Percentiles rank a stretch among this genome's conserved stretches.
These are phyloP conservation scores for Chlorella sp. DNA, from an alignment of 139 green algal species.

Conservation along the genomic window DNA sequence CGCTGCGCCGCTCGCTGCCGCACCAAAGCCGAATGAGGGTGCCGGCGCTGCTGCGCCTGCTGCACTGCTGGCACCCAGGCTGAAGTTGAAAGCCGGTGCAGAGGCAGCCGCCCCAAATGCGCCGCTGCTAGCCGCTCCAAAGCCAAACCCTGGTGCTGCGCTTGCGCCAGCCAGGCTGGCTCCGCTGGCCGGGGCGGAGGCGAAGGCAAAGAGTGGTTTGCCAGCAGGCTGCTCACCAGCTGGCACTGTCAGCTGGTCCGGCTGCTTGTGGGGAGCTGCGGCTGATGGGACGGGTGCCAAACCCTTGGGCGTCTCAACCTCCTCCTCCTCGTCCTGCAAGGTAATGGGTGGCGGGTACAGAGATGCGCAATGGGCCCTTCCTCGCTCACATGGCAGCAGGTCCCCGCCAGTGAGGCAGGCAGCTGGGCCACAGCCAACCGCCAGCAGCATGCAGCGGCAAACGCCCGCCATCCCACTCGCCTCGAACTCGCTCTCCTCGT, in stretches of 20 bases:
- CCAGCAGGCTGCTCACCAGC: neutral
- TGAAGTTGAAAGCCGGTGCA: neutral
- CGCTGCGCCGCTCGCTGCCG: neutral
- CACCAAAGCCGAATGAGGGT: neutral
- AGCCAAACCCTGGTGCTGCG: constrained; percentile 3
- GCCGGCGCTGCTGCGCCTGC: neutral
- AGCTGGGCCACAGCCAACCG: neutral
- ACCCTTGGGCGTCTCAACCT: neutral
- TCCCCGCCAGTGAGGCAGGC: neutral
- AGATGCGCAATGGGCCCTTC: neutral
- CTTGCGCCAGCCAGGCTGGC: constrained; percentile 3
- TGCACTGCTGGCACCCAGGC: neutral
- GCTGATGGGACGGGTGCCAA: neutral
- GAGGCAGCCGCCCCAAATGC: neutral
- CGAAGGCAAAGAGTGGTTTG: constrained; percentile 22
- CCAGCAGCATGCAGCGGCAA: too few species aligned
- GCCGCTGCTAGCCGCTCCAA: neutral
- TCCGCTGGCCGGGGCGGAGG: neutral
- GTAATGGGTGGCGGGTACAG: neutral
- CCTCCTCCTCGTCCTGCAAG: constrained; percentile 19
- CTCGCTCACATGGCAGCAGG: neutral
- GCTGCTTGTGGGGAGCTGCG: neutral
- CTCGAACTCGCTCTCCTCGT: constrained; percentile 18
- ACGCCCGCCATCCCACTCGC: neutral
- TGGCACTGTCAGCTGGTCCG: neutral